A percentile compares a stretch with the other conserved stretches of the same genome.
Evolutionary conservation across 1,139 yeast species (phyloP).

Genomic region (Pneumocystis oryctolagi): DNA sequence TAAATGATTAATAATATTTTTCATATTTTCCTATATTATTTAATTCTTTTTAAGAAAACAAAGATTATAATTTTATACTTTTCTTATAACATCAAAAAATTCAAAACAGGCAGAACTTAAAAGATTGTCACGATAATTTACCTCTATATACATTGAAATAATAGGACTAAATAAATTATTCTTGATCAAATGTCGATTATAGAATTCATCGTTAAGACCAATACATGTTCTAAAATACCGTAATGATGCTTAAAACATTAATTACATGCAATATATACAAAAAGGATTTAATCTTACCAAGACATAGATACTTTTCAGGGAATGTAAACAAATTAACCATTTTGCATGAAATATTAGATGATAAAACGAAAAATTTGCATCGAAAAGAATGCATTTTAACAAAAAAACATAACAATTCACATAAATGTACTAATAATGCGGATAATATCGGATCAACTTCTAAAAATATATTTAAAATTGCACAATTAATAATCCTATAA

Average conservation of each 20-base stretch:
- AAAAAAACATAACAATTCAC: slow-evolving; percentile 17
- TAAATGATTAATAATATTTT: slow-evolving; percentile 34
- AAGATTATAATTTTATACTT: slow-evolving; percentile 10
- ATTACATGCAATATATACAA: not conserved
- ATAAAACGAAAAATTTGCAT: slow-evolving; percentile 13
- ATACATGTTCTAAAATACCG: slow-evolving; percentile 49
- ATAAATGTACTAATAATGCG: slow-evolving; percentile 13
- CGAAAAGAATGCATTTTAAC: slow-evolving; percentile 16
- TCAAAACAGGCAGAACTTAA: slow-evolving; percentile 67
- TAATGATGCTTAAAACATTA: slow-evolving; percentile 15
- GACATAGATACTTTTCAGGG: slow-evolving; percentile 15
- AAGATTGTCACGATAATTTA: slow-evolving; percentile 42
- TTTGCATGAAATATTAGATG: slow-evolving; percentile 15
- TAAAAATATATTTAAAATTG: slow-evolving; percentile 5
- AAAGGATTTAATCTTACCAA: slow-evolving; percentile 5
- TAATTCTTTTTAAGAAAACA: slow-evolving; percentile 20
- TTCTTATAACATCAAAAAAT: slow-evolving; percentile 33
- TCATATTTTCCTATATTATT: slow-evolving; percentile 28
- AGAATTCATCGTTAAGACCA: slow-evolving; percentile 44
- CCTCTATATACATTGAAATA: slow-evolving; percentile 37
- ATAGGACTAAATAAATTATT: slow-evolving; percentile 39
- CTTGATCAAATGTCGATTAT: slow-evolving; percentile 43
- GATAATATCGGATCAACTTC: not conserved
- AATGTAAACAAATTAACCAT: slow-evolving; percentile 22
- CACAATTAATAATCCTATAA: not conserved